phyloP scores from a whole-genome alignment of 1,284 basidiomycete genomes.

The Ceratobasidium sp. region DNA sequence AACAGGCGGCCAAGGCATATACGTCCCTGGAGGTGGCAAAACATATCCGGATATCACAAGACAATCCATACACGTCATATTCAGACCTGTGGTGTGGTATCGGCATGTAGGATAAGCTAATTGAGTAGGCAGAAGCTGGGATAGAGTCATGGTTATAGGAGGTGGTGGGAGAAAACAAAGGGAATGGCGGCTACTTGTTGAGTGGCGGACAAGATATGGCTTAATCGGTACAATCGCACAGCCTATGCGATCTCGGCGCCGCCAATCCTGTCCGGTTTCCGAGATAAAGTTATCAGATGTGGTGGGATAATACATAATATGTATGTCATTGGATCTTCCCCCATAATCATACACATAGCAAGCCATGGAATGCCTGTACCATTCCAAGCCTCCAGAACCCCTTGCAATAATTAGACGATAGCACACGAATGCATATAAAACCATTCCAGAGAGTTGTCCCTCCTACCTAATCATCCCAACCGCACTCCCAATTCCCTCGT shows the following conservation, averaged over 20 bases:
- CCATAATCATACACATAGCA: too few species aligned
- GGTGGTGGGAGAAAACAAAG: background rate
- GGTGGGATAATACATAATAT: background rate
- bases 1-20: background rate
- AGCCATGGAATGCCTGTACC: background rate
- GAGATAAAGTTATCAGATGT: background rate
- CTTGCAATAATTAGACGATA: constrained; percentile 8
- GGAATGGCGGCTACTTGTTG: background rate
- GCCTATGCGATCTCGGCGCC: background rate
- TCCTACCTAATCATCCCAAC: constrained; percentile 33
- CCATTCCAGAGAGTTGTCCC: background rate
- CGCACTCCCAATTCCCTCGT: constrained; percentile 28
- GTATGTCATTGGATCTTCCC: background rate
- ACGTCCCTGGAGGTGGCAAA: background rate
- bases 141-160: background rate
- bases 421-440: background rate
- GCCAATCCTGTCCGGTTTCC: background rate
- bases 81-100: constrained; percentile 18
- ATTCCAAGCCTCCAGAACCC: background rate
- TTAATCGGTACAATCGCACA: constrained; percentile 23
- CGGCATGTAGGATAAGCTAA: constrained; percentile 6
- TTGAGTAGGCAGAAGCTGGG: background rate
- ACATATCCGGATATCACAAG: constrained; percentile 33
- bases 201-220: constrained; percentile 13
- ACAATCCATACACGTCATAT: constrained; percentile 41